These are phyloP conservation scores for Saprolegnia parasitica DNA, from an alignment of 352 stramenopile species.

Conservation along the genomic window DNA sequence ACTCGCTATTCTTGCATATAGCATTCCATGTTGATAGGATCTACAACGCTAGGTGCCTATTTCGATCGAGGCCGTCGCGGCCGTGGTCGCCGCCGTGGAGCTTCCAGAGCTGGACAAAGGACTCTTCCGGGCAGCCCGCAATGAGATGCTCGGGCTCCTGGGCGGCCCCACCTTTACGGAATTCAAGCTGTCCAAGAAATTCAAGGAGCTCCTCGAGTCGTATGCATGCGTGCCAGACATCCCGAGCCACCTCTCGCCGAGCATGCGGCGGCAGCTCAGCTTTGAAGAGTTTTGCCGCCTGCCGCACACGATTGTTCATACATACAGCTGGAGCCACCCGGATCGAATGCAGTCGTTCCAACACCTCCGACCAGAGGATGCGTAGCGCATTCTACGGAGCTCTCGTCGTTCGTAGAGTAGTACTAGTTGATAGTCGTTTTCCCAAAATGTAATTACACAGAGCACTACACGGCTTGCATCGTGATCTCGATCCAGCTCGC, in stretches of 20 bases:
- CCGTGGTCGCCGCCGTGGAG: conserved; percentile 44
- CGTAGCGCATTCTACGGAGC: too few relatives aligned
- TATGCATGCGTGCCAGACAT: conserved; percentile 1
- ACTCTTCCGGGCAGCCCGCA: conserved; percentile 41
- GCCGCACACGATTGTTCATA: conserved; percentile 3
- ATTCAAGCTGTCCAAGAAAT: conserved; percentile 46
- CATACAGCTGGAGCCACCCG: not conserved
- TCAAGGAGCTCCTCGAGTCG: conserved; percentile 43
- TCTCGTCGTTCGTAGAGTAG: not conserved
- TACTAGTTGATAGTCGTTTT: not conserved
- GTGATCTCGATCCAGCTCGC: conserved; percentile 67
- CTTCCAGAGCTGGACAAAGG: conserved; percentile 38
- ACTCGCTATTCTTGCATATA: too few relatives aligned
- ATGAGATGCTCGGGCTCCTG: conserved; percentile 50
- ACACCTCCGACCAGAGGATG: too few relatives aligned
- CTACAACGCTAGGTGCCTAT: conserved; percentile 34
- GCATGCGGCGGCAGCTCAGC: conserved; percentile 1
- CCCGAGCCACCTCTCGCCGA: not conserved
- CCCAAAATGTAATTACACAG: too few relatives aligned
- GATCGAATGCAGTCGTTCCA: not conserved
- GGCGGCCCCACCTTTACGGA: conserved; percentile 44
- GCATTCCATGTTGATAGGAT: too few relatives aligned
- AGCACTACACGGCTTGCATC: not conserved
- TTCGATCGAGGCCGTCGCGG: conserved; percentile 31
- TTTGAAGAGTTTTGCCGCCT: conserved; percentile 18